Percentiles rank a stretch among this genome's conserved stretches.
Evolutionary conservation across 257 asterid species (phyloP).

Genomic region (Petunia axillaris): DNA sequence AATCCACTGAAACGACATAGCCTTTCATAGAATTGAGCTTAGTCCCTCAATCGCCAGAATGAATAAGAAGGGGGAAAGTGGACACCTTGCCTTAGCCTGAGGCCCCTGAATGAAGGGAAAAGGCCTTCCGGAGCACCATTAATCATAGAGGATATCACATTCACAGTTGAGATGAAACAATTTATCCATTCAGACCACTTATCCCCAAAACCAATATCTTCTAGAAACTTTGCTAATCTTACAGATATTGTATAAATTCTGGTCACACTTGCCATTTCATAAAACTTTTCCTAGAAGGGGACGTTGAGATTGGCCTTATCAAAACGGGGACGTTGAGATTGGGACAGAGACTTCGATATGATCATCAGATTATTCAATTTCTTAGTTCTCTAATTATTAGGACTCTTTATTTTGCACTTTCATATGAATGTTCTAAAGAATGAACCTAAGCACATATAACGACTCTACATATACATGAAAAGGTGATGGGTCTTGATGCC

Average conservation of each 20-base stretch:
- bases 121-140: no score
- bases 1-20: no score
- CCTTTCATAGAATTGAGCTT: no score
- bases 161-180: no score
- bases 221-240: neutral
- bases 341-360: constrained; percentile 8
- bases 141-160: no score
- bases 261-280: neutral
- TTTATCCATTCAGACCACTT: no score
- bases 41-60: no score
- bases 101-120: no score
- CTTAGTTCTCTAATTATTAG: neutral
- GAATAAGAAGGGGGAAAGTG: no score
- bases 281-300: neutral
- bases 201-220: no score
- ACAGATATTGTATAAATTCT: constrained; percentile 13
- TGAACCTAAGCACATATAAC: neutral
- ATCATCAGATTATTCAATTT: neutral
- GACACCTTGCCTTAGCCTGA: no score
- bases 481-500: neutral
- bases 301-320: neutral
- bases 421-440: neutral
- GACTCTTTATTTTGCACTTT: neutral
- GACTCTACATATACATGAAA: constrained; percentile 6
- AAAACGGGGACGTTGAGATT: neutral